phyloP scores from a whole-genome alignment of 1,284 basidiomycete genomes.

The Ustilago shanxiensis region DNA sequence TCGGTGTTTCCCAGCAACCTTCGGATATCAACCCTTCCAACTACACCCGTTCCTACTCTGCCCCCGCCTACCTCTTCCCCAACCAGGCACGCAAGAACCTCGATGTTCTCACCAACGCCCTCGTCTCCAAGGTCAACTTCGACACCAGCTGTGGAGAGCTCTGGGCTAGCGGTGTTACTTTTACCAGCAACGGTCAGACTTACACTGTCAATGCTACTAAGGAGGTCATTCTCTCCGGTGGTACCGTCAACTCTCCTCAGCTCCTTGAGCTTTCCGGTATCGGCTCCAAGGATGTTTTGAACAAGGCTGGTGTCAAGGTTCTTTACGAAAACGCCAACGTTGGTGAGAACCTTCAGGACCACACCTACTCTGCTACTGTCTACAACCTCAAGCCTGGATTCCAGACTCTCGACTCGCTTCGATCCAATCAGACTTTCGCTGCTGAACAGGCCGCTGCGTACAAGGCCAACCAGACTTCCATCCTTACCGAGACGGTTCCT shows the following conservation, averaged over 20 bases:
- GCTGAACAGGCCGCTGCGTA: constrained; percentile 55
- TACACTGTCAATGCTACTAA: constrained; percentile 55
- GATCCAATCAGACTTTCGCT: constrained; percentile 58
- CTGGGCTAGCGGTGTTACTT: constrained; percentile 53
- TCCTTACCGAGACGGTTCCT: constrained; percentile 61
- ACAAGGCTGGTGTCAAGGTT: constrained; percentile 67
- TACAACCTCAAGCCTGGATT: constrained; percentile 59
- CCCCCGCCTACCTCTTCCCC: constrained; percentile 63
- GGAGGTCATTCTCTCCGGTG: constrained; percentile 64
- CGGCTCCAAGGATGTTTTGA: constrained; percentile 71
- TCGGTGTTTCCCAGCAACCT: constrained; percentile 63
- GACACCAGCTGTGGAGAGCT: constrained; percentile 21
- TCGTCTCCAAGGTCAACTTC: constrained; percentile 60
- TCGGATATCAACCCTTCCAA: constrained; percentile 62
- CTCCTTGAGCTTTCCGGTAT: constrained; percentile 74
- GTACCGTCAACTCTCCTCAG: constrained; percentile 69
- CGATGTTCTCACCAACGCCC: constrained; percentile 55
- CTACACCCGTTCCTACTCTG: constrained; percentile 65
- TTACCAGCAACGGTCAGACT: constrained; percentile 44
- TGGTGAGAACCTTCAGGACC: constrained; percentile 73
- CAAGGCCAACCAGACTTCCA: constrained; percentile 54
- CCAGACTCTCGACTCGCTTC: constrained; percentile 60
- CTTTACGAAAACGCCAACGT: constrained; percentile 61
- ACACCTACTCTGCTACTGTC: constrained; percentile 65
- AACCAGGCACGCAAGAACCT: constrained; percentile 58